phyloP scores from a whole-genome alignment of 1,139 yeast genomes.

The Trichomonascaceae sp. region DNA sequence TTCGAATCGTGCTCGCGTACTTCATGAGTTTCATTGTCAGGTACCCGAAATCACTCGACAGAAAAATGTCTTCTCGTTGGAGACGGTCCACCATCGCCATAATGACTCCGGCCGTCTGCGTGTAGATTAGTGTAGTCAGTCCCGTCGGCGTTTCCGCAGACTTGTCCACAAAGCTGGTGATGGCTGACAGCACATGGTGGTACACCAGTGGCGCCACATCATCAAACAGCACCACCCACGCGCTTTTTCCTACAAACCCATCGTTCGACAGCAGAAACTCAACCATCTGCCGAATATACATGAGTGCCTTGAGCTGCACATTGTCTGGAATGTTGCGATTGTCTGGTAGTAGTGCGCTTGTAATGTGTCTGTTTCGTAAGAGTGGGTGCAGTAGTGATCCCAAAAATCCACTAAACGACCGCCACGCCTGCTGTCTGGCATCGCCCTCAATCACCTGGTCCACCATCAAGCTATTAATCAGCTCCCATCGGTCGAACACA shows the following conservation, averaged over 20 bases:
- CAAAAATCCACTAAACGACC: conserved; percentile 33
- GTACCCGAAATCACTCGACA: conserved; percentile 31
- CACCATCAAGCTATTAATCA: conserved; percentile 23
- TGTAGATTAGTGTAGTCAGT: conserved; percentile 25
- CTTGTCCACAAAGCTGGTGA: conserved; percentile 17
- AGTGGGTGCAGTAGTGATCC: conserved; percentile 27
- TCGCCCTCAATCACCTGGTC: conserved; percentile 3
- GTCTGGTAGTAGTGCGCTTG: too few species aligned
- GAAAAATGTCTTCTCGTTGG: conserved; percentile 27
- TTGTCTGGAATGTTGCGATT: conserved; percentile 13
- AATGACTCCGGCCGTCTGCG: conserved; percentile 30
- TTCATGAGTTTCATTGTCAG: conserved; percentile 26
- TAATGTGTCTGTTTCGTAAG: conserved; percentile 14
- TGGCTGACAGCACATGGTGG: conserved; percentile 25
- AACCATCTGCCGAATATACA: conserved; percentile 15
- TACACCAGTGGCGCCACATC: conserved; percentile 34
- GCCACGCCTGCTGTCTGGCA: conserved; percentile 16
- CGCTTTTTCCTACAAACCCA: conserved; percentile 30
- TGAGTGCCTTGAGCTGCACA: conserved; percentile 15
- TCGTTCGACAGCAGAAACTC: conserved; percentile 14
- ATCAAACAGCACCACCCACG: conserved; percentile 34
- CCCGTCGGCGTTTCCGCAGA: conserved; percentile 6
- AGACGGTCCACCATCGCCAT: conserved; percentile 31
- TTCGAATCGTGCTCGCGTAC: conserved; percentile 23
- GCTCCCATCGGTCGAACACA: conserved; percentile 38